A percentile compares a stretch with the other conserved stretches of the same genome.
phyloP scores from a whole-genome alignment of 352 stramenopile species.

The Pythium biforme region DNA sequence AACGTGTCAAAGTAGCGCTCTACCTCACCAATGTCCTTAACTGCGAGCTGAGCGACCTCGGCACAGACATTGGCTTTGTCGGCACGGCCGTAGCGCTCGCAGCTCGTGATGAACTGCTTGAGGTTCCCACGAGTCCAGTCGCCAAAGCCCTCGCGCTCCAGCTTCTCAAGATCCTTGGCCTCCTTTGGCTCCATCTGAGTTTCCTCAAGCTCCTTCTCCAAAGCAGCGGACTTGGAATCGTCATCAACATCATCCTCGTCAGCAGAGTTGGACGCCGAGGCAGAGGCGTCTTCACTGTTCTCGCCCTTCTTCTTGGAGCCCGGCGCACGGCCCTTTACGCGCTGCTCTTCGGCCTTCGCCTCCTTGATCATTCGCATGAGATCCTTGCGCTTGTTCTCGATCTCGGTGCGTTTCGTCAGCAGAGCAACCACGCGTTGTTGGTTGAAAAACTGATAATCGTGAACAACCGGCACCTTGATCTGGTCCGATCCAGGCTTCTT shows the following conservation, averaged over 20 bases:
- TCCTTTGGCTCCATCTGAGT: constrained; percentile 73
- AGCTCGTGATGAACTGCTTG: constrained; percentile 88
- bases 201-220: constrained; percentile 82
- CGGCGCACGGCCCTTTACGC: constrained; percentile 46
- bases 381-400: constrained; percentile 90
- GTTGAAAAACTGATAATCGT: constrained; percentile 97
- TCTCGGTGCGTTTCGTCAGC: constrained; percentile 79
- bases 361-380: constrained; percentile 81
- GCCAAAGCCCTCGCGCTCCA: constrained; percentile 92
- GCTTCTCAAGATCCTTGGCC: constrained; percentile 59
- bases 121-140: constrained; percentile 93
- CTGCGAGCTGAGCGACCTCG: constrained; percentile 89
- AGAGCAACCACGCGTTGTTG: constrained; percentile 86
- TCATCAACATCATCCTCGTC: constrained; percentile 56
- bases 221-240: constrained; percentile 47
- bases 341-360: constrained; percentile 78
- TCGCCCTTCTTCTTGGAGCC: constrained; percentile 83
- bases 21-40: constrained; percentile 91
- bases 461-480: constrained; percentile 87
- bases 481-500: constrained; percentile 88
- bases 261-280: constrained; percentile 58
- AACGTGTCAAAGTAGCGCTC: constrained; percentile 96
- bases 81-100: constrained; percentile 94
- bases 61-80: constrained; percentile 88
- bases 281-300: constrained; percentile 33